phyloP scores from a whole-genome alignment of 495 filamentous ascomycete species.

The Emericellopsis terricola region DNA sequence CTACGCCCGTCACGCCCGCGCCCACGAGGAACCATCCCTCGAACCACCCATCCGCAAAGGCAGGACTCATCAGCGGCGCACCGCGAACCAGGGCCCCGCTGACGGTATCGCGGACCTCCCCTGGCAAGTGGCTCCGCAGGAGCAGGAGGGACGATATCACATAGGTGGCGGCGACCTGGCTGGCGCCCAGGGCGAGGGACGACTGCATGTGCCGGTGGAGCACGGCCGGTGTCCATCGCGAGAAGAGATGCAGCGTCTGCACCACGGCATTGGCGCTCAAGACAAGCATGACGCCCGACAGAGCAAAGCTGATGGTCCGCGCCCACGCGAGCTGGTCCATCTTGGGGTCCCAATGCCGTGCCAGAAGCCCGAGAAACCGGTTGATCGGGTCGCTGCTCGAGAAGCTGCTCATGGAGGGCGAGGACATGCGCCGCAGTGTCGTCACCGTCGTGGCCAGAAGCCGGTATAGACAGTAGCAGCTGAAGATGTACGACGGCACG shows the following conservation, averaged over 20 bases:
- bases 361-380: slow-evolving; percentile 54
- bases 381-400: slow-evolving; percentile 60
- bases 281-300: slow-evolving; percentile 60
- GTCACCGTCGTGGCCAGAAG: slow-evolving; percentile 48
- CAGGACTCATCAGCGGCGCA: slow-evolving; percentile 2
- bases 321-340: slow-evolving; percentile 56
- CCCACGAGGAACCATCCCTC: slow-evolving; percentile 61
- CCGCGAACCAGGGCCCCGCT: slow-evolving; percentile 45
- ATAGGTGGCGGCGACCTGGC: slow-evolving; percentile 62
- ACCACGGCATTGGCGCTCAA: slow-evolving; percentile 57
- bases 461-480: slow-evolving; percentile 59
- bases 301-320: slow-evolving; percentile 56
- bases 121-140: slow-evolving; percentile 52
- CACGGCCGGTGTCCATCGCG: slow-evolving; percentile 41
- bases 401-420: slow-evolving; percentile 22
- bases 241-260: slow-evolving; percentile 58
- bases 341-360: slow-evolving; percentile 52
- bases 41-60: slow-evolving; percentile 74
- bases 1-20: slow-evolving; percentile 39
- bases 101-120: slow-evolving; percentile 50
- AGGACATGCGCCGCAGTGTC: slow-evolving; percentile 35
- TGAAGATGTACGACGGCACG: slow-evolving; percentile 44
- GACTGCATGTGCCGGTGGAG: slow-evolving; percentile 43
- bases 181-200: slow-evolving; percentile 52
- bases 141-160: slow-evolving; percentile 60